Base-by-base conservation (phyloP, 208 protist species). In the Phytomonas sp. region DNA sequence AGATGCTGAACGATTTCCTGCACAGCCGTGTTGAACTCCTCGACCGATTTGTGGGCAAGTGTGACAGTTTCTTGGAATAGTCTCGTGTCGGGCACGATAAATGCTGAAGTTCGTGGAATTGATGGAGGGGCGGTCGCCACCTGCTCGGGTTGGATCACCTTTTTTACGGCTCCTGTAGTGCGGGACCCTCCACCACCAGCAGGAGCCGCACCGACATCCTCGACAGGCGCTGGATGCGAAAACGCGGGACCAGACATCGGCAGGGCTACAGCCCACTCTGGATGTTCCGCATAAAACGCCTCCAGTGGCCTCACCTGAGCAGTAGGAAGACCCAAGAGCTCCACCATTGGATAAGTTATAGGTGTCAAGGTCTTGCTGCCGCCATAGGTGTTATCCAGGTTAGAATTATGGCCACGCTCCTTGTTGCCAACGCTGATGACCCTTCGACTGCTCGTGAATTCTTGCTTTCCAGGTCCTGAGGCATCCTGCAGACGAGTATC, bases 31-130 rank as follows among this genome's bases (percentile, higher is more conserved):
- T 75, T 71, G 7, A 93, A 79, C 20, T 71, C 66, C 63, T 80
- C 69, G 20, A 91, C 84, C 31, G 80, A 75, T 66, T 83, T 75
- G 31, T 79, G 76, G 2, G 84, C 78, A 28, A 88, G 80, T 30
- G 74, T 75, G 28, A 84, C 77, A 17, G 82, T 84, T 61, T 93
- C 82, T 67, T 85, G 84, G 62, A 87, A 75, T 32, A 91, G 53
- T 20, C 72, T 75, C 1, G 80, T 84, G 51, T 75, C 74, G 29
- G 88, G 85, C 29, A 79, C 84, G 46, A 85, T 46, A 64, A 96
- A 69, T 30, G 29, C 29, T 9, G 65, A n/a, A 6, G 37, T 32
- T 1, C 60, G 33, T 6, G 67, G 56, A 23, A 64, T 65, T 33
- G 46, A 37, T 7, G 60, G 46, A 56, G 46, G 46, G 23, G 20